Evolutionary conservation across 2,329 filamentous ascomycete genomes (phyloP).

Genomic region (Stagonosporopsis tanaceti): DNA sequence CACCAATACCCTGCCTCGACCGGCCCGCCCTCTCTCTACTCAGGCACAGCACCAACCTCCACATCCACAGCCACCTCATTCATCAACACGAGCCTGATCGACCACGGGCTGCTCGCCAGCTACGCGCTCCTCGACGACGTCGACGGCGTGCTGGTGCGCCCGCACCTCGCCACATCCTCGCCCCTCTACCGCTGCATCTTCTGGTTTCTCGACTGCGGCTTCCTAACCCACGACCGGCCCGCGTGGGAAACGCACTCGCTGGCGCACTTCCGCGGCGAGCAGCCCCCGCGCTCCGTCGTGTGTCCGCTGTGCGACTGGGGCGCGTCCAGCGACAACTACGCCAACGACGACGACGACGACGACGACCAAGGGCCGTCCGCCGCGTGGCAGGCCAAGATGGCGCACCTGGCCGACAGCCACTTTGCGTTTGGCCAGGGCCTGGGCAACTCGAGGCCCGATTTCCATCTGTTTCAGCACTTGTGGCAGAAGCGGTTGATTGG

Average conservation of each 20-base stretch:
- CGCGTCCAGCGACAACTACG: slow-evolving; percentile 10
- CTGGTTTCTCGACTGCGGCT: slow-evolving; percentile 44
- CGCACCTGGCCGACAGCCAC: slow-evolving; percentile 40
- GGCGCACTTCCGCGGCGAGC: slow-evolving; percentile 44
- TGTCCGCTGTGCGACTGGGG: slow-evolving; percentile 47
- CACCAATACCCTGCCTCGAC: slow-evolving; percentile 36
- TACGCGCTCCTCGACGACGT: slow-evolving; percentile 37
- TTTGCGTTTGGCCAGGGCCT: slow-evolving; percentile 35
- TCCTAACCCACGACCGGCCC: slow-evolving; percentile 27
- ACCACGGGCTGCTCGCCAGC: slow-evolving; percentile 25
- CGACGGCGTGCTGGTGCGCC: slow-evolving; percentile 39
- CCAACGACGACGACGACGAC: too few species aligned
- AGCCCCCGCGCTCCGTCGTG: slow-evolving; percentile 38
- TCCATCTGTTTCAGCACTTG: slow-evolving; percentile 38
- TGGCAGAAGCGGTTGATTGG: slow-evolving; percentile 44
- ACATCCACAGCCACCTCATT: slow-evolving; percentile 33
- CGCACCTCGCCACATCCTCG: slow-evolving; percentile 16
- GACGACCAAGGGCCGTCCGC: too few species aligned
- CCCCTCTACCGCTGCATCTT: slow-evolving; percentile 43
- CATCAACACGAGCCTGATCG: slow-evolving; percentile 36
- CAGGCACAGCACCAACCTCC: slow-evolving; percentile 31
- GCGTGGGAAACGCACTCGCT: slow-evolving; percentile 45
- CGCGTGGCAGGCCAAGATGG: slow-evolving; percentile 38
- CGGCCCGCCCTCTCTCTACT: slow-evolving; percentile 38
- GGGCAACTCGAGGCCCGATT: slow-evolving; percentile 37